A percentile compares a stretch with the other conserved stretches of the same genome.
Conservation (phyloP, 140 eudicot genomes). For the Cichorium intybus region DNA sequence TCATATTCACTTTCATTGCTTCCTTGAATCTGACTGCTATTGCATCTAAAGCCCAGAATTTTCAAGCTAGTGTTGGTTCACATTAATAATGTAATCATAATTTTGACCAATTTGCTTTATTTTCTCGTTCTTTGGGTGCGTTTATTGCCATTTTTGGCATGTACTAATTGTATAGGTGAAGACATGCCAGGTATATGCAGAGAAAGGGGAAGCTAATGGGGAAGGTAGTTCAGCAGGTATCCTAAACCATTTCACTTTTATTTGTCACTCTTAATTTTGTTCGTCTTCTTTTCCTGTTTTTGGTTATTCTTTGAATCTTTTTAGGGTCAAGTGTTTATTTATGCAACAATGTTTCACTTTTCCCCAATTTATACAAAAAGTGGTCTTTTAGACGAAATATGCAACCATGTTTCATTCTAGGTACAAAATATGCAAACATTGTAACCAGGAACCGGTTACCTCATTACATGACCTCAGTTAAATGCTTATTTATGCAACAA, state of each 20-base stretch:
- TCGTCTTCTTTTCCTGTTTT: neutral
- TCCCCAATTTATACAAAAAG: neutral
- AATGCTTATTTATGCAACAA: neutral
- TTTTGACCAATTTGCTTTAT: constrained; percentile 12
- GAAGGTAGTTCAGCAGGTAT: constrained; percentile 52
- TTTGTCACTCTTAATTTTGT: constrained; percentile 6
- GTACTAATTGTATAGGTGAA: constrained; percentile 26
- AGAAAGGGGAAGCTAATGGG: constrained; percentile 33
- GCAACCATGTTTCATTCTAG: neutral
- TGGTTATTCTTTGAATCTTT: too few relatives aligned
- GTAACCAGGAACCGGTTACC: too few relatives aligned
- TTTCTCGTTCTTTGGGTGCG: neutral
- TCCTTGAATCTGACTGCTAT: neutral
- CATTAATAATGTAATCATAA: neutral
- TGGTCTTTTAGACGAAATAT: too few relatives aligned
- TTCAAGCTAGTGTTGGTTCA: constrained; percentile 6
- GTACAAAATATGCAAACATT: too few relatives aligned
- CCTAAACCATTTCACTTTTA: constrained; percentile 4
- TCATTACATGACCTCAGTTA: too few relatives aligned
- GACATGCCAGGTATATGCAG: constrained; percentile 47
- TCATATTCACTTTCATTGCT: too few relatives aligned
- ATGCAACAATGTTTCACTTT: neutral
- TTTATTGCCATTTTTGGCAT: constrained; percentile 17
- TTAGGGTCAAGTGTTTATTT: too few relatives aligned
- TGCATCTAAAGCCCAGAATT: neutral